These are phyloP conservation scores for Scalesia atractyloides DNA, from an alignment of 129 eudicot species.

Conservation along the genomic window DNA sequence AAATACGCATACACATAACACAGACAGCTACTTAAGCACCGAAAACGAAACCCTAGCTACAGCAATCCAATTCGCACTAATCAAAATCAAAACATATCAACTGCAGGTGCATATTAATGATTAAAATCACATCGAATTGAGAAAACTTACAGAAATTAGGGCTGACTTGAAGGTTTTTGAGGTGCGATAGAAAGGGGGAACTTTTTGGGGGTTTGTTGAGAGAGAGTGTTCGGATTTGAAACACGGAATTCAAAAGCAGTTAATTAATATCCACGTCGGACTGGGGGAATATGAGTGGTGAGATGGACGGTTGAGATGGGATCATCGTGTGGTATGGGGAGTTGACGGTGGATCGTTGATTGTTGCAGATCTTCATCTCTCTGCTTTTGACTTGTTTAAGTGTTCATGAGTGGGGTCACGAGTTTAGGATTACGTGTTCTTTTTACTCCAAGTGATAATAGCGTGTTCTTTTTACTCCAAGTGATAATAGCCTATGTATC, in stretches of 20 bases:
- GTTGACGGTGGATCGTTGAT: conserved; percentile 22
- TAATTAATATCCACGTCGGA: conserved; percentile 27
- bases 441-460: neutral
- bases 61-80: conserved; percentile 11
- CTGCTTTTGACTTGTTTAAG: conserved; percentile 23
- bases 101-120: neutral
- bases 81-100: neutral
- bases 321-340: conserved; percentile 4
- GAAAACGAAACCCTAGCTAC: neutral
- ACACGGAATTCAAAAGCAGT: conserved; percentile 36
- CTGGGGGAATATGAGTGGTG: conserved; percentile 23
- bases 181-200: conserved; percentile 21
- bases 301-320: conserved; percentile 32
- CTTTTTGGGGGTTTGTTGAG: neutral
- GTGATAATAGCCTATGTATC: no score
- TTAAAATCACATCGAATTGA: neutral
- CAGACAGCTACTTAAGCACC: no score
- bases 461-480: no score
- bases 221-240: conserved; percentile 37
- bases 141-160: conserved; percentile 31
- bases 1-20: no score
- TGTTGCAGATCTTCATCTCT: conserved; percentile 16
- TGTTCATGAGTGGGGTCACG: neutral
- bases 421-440: neutral
- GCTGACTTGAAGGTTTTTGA: conserved; percentile 27